A percentile compares a stretch with the other conserved stretches of the same genome.
These are phyloP conservation scores for Pistacia integerrima DNA, from an alignment of 345 rosid genomes.

Conservation along the genomic window DNA sequence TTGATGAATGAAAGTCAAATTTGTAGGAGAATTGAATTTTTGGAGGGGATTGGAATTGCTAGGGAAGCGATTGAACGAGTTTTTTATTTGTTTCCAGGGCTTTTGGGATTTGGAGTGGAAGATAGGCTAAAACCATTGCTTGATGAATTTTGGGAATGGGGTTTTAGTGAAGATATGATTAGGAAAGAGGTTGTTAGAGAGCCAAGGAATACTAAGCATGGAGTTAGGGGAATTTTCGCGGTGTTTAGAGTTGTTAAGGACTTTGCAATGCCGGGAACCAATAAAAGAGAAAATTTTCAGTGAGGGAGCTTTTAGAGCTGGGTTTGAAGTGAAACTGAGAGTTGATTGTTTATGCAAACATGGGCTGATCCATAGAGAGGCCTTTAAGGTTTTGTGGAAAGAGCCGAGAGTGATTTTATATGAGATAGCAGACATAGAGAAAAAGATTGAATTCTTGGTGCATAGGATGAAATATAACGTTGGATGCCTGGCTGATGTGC, in stretches of 20 bases:
- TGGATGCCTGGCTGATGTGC: constrained; percentile 67
- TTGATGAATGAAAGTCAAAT: constrained; percentile 49
- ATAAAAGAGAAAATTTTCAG: constrained; percentile 51
- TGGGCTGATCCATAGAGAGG: constrained; percentile 76
- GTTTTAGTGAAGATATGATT: constrained; percentile 49
- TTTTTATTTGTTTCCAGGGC: constrained; percentile 49
- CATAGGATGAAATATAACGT: constrained; percentile 49
- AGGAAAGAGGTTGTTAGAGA: constrained; percentile 61
- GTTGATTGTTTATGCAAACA: constrained; percentile 75
- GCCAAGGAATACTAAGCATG: constrained; percentile 61
- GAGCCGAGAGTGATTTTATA: constrained; percentile 77
- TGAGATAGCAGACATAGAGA: constrained; percentile 57
- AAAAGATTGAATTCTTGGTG: constrained; percentile 68
- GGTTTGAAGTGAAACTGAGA: constrained; percentile 66
- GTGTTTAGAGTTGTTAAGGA: constrained; percentile 55
- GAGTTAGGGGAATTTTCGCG: constrained; percentile 79
- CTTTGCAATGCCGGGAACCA: constrained; percentile 65
- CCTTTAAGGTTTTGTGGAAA: constrained; percentile 75
- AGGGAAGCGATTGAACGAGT: constrained; percentile 47
- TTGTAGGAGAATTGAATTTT: constrained; percentile 47
- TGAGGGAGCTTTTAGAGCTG: constrained; percentile 66
- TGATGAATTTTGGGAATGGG: constrained; percentile 57
- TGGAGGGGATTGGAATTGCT: constrained; percentile 43
- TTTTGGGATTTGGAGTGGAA: constrained; percentile 53
- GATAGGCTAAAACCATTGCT: constrained; percentile 60